Conservation (phyloP, 805 yeast species). For the Ogataea angusta region DNA sequence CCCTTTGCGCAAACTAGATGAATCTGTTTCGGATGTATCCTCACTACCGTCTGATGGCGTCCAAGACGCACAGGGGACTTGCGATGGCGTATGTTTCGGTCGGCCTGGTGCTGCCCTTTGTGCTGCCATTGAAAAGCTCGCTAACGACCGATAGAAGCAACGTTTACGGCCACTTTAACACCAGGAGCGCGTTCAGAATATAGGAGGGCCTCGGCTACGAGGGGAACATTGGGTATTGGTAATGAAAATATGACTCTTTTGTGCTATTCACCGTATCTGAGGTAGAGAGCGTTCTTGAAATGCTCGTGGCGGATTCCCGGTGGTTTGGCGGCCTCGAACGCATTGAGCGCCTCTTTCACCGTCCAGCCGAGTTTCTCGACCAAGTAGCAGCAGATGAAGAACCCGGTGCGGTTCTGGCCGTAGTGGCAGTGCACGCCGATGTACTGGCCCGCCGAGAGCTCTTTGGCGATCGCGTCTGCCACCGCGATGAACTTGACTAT, state of each 20-base stretch:
- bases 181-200: constrained; percentile 33
- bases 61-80: constrained; percentile 20
- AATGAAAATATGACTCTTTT: neutral
- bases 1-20: neutral
- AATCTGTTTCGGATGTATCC: neutral
- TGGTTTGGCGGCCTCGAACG: constrained; percentile 52
- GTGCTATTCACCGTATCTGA: constrained; percentile 47
- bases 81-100: constrained; percentile 33
- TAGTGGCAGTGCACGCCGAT: constrained; percentile 77
- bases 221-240: constrained; percentile 3
- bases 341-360: constrained; percentile 60
- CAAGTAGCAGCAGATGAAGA: constrained; percentile 64
- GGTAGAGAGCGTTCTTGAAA: constrained; percentile 67
- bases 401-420: constrained; percentile 79
- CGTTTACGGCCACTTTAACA: constrained; percentile 29
- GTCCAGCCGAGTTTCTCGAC: constrained; percentile 57
- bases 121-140: constrained; percentile 32
- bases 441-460: constrained; percentile 31
- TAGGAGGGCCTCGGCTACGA: constrained; percentile 8
- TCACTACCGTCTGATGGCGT: constrained; percentile 9
- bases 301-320: constrained; percentile 81
- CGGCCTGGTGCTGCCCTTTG: constrained; percentile 35
- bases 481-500: constrained; percentile 54
- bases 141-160: constrained; percentile 17
- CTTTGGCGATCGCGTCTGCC: constrained; percentile 43